Evolutionary conservation across 2,329 filamentous ascomycete species (phyloP).

Genomic region (Beauveria bassiana): DNA sequence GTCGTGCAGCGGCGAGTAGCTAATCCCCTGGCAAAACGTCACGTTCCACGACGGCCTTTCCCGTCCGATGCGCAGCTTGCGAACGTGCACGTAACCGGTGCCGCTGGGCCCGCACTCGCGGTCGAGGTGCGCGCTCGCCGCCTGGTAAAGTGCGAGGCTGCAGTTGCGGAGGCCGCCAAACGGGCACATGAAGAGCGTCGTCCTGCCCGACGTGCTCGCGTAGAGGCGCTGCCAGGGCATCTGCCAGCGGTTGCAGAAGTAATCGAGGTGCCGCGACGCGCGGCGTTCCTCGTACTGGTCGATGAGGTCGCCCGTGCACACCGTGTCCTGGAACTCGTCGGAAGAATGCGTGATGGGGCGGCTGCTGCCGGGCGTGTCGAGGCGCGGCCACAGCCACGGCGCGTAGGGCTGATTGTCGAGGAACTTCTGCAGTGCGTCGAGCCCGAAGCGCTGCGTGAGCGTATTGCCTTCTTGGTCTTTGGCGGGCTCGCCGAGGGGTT

Average conservation of each 20-base stretch:
- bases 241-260: neutral
- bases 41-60: neutral
- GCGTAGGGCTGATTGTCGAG: neutral
- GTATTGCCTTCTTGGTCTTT: neutral
- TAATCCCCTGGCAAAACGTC: neutral
- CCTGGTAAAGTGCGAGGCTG: neutral
- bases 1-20: neutral
- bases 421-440: neutral
- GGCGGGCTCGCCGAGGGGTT: neutral
- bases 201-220: neutral
- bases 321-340: neutral
- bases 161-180: neutral
- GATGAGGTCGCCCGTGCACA: neutral
- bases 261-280: neutral
- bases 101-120: neutral
- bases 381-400: neutral
- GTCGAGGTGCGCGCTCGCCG: neutral
- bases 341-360: neutral
- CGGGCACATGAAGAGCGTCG: constrained; percentile 1
- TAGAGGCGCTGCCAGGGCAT: neutral
- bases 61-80: neutral
- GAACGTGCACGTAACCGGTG: neutral
- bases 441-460: neutral
- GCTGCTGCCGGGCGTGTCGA: neutral
- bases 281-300: neutral